phyloP scores from a whole-genome alignment of 345 rosid species.

The Murraya paniculata region DNA sequence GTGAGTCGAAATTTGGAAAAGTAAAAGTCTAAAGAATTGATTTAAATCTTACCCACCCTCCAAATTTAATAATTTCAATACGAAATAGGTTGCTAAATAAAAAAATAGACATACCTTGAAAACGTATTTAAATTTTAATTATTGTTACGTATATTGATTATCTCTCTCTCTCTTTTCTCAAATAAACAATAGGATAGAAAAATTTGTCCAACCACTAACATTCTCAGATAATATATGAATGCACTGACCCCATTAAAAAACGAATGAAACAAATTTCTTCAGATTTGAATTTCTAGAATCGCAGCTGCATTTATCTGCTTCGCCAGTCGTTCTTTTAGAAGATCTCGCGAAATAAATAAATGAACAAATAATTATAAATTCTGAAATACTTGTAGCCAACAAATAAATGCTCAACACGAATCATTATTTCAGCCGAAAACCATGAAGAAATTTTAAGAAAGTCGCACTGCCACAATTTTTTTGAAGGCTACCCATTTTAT shows the following conservation, averaged over 20 bases:
- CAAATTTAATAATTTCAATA: too few relatives aligned
- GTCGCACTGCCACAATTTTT: background rate
- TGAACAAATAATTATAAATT: background rate
- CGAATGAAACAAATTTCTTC: background rate
- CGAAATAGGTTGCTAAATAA: background rate
- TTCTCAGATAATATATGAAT: background rate
- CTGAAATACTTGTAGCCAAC: background rate
- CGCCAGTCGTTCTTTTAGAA: background rate
- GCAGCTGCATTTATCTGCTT: background rate
- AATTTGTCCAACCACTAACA: background rate
- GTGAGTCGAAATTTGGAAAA: too few relatives aligned
- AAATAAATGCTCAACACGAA: constrained; percentile 4
- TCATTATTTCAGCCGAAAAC: background rate
- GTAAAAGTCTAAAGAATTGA: too few relatives aligned
- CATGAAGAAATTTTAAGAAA: background rate
- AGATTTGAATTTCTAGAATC: constrained; percentile 1
- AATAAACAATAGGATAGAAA: background rate
- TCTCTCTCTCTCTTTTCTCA: background rate
- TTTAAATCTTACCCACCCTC: too few relatives aligned
- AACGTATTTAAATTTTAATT: background rate
- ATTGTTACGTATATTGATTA: background rate
- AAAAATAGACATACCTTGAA: background rate
- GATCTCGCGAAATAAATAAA: background rate
- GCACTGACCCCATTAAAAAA: background rate
- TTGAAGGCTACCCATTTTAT: background rate